Percentiles rank a stretch among this genome's conserved stretches.
Conservation (phyloP, 768 basidiomycete genomes). For the Coprinopsis marcescibilis region DNA sequence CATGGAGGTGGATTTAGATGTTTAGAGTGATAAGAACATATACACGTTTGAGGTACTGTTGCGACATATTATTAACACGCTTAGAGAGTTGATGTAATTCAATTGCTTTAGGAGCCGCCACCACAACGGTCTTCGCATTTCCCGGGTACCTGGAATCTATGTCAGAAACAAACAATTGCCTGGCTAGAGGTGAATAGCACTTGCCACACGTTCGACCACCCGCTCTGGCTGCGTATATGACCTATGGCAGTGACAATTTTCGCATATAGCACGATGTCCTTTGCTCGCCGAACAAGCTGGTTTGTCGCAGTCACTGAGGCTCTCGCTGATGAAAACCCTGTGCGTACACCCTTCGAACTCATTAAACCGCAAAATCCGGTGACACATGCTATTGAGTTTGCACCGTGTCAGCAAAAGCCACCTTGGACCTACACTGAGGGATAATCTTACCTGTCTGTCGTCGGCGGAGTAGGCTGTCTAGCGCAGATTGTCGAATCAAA, state of each 20-base stretch:
- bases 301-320: conserved; percentile 48
- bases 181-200: conserved; percentile 10
- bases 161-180: neutral
- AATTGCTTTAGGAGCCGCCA: neutral
- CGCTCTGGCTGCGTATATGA: conserved; percentile 61
- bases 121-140: neutral
- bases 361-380: conserved; percentile 50
- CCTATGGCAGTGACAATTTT: conserved; percentile 43
- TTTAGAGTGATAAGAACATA: conserved; percentile 22
- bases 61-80: neutral
- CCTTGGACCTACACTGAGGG: conserved; percentile 14
- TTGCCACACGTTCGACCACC: conserved; percentile 34
- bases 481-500: conserved; percentile 26
- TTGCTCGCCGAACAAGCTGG: conserved; percentile 40
- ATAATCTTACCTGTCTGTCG: conserved; percentile 25
- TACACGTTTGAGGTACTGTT: neutral
- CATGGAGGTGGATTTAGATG: conserved; percentile 49
- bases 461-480: conserved; percentile 52
- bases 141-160: neutral
- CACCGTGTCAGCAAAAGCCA: conserved; percentile 18
- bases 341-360: conserved; percentile 55
- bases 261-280: conserved; percentile 45
- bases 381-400: conserved; percentile 46
- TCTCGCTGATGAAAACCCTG: conserved; percentile 37
- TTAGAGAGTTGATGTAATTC: neutral